Evolutionary conservation across 2,329 filamentous ascomycete species (phyloP).

Genomic region (Hypoxylon sp.): DNA sequence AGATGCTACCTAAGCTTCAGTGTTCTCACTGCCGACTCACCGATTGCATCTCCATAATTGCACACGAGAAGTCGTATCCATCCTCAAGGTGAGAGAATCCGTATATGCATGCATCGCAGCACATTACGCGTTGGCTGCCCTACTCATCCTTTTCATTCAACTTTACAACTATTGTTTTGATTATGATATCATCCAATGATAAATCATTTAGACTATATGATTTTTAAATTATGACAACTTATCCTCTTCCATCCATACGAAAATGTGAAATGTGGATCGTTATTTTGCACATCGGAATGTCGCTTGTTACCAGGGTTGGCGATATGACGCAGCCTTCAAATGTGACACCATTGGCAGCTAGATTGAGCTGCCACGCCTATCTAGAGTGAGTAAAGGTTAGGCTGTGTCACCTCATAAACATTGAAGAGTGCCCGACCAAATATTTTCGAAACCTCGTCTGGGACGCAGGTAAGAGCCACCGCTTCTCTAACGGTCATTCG

Average conservation of each 20-base stretch:
- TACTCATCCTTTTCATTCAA: constrained; percentile 21
- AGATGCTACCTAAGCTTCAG: neutral
- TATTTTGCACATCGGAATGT: constrained; percentile 53
- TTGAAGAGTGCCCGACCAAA: constrained; percentile 38
- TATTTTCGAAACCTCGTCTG: constrained; percentile 41
- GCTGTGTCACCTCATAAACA: constrained; percentile 44
- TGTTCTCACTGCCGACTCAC: constrained; percentile 28
- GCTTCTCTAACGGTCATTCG: constrained; percentile 15
- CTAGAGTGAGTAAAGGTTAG: constrained; percentile 29
- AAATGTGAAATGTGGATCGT: constrained; percentile 52
- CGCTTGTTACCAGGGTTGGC: constrained; percentile 48
- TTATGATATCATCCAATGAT: constrained; percentile 34
- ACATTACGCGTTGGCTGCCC: constrained; percentile 15
- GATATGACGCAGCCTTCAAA: constrained; percentile 50
- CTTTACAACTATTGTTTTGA: constrained; percentile 8
- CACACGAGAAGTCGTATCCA: constrained; percentile 30
- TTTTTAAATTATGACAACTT: constrained; percentile 38
- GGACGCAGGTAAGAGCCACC: constrained; percentile 29
- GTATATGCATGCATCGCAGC: constrained; percentile 23
- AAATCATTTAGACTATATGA: constrained; percentile 27
- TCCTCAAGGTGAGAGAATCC: constrained; percentile 22
- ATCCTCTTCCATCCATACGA: constrained; percentile 37
- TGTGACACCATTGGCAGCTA: constrained; percentile 47
- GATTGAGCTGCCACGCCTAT: constrained; percentile 20
- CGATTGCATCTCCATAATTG: constrained; percentile 23